These are phyloP conservation scores for Yarrowia yakushimensis DNA, from an alignment of 805 yeast genomes.

Conservation along the genomic window DNA sequence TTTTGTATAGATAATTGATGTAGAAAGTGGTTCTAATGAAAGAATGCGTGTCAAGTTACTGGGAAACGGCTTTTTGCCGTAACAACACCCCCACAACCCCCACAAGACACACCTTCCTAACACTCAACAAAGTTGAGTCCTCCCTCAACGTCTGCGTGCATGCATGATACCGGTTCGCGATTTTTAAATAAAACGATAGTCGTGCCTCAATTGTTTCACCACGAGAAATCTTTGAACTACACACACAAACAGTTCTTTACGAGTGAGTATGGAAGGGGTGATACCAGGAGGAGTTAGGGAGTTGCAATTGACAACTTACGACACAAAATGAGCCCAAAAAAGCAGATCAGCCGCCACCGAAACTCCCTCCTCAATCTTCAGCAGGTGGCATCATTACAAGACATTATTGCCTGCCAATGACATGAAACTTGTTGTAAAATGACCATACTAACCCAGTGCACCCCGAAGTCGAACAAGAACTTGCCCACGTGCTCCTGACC, in stretches of 20 bases:
- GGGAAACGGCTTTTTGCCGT: background rate
- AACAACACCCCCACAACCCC: background rate
- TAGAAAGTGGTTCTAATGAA: too few relatives aligned
- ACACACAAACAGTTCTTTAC: background rate
- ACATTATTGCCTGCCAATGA: too few relatives aligned
- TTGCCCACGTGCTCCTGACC: constrained; percentile 89
- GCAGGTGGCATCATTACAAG: too few relatives aligned
- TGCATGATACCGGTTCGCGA: constrained; percentile 17
- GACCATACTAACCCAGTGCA: constrained; percentile 48
- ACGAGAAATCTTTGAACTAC: background rate
- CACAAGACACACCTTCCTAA: background rate
- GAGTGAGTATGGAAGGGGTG: background rate
- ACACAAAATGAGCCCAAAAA: background rate
- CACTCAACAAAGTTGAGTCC: constrained; percentile 24
- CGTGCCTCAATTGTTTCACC: background rate
- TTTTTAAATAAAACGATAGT: background rate
- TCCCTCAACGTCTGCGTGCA: constrained; percentile 18
- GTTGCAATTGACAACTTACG: background rate
- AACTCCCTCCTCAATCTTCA: background rate
- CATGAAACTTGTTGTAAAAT: too few relatives aligned
- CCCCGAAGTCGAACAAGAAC: constrained; percentile 96
- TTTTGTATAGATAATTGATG: too few relatives aligned
- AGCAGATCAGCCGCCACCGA: background rate
- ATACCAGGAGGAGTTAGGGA: background rate
- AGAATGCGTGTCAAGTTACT: background rate